phyloP scores from a whole-genome alignment of 345 rosid genomes.

The Melaleuca quinquenervia region DNA sequence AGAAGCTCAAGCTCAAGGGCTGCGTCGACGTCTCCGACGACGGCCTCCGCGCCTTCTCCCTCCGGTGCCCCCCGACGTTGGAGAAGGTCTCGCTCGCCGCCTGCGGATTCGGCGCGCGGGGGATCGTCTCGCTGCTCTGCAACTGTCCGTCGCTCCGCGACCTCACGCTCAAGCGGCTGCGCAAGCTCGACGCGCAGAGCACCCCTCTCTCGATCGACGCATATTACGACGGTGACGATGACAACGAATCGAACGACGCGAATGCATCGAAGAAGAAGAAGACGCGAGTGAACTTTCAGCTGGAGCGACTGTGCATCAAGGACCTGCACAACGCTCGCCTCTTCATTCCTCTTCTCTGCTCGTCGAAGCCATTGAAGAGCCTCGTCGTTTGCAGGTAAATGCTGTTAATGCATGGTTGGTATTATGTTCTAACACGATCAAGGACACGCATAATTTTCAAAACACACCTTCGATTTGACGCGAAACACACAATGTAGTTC shows the following conservation, averaged over 20 bases:
- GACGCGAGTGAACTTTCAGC: not conserved
- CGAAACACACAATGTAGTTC: not conserved
- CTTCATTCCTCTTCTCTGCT: conserved; percentile 19
- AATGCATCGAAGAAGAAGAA: not conserved
- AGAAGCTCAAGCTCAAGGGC: conserved; percentile 33
- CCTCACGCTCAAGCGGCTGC: conserved; percentile 33
- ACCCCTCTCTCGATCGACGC: conserved; percentile 8
- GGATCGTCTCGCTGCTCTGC: conserved; percentile 16
- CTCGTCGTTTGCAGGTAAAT: conserved; percentile 8
- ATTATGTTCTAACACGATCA: no score
- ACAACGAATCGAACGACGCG: not conserved
- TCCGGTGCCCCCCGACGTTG: conserved; percentile 10
- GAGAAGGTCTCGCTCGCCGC: conserved; percentile 22
- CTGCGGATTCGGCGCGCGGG: conserved; percentile 21
- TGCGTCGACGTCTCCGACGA: conserved; percentile 24
- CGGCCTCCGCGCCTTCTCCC: conserved; percentile 18
- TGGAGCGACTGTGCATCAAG: conserved; percentile 22
- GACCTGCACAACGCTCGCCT: conserved; percentile 32
- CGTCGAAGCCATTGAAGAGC: conserved; percentile 8
- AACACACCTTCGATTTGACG: not conserved
- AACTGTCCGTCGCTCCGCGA: conserved; percentile 27
- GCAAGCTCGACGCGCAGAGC: conserved; percentile 28
- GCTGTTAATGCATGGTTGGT: not conserved
- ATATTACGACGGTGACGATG: not conserved
- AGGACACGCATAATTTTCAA: not conserved